Evolutionary conservation across 2,329 filamentous ascomycete species (phyloP).

Genomic region (Claviceps sp.): DNA sequence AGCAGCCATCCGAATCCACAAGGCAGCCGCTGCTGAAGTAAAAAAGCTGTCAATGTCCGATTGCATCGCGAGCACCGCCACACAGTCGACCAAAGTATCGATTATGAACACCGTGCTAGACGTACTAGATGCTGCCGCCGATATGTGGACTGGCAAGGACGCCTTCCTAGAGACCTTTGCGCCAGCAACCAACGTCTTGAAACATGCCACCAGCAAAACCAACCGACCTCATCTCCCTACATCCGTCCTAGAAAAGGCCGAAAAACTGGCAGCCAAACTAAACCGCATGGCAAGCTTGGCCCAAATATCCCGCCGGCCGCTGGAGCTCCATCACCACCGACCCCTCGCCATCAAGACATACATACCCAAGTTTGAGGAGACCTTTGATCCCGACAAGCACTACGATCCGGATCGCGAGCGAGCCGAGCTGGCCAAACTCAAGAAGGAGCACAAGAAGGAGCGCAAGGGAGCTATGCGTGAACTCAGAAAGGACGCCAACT

Average conservation of each 20-base stretch:
- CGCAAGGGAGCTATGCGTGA: slow-evolving; percentile 90
- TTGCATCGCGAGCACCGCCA: slow-evolving; percentile 27
- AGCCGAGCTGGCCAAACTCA: slow-evolving; percentile 70
- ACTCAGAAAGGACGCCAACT: slow-evolving; percentile 86
- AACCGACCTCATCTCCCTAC: slow-evolving; percentile 38
- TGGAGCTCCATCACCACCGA: slow-evolving; percentile 79
- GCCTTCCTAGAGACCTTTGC: slow-evolving; percentile 70
- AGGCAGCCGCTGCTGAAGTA: slow-evolving; percentile 25
- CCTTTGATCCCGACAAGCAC: slow-evolving; percentile 88
- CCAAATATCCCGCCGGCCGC: slow-evolving; percentile 55
- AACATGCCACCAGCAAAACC: slow-evolving; percentile 43
- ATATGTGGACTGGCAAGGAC: slow-evolving; percentile 59
- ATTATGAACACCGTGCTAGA: slow-evolving; percentile 49
- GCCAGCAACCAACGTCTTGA: slow-evolving; percentile 45
- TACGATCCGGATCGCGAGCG: slow-evolving; percentile 93
- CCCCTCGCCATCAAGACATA: slow-evolving; percentile 77
- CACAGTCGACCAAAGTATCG: slow-evolving; percentile 38
- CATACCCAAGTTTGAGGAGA: slow-evolving; percentile 91
- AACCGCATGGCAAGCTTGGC: slow-evolving; percentile 45
- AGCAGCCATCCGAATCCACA: slow-evolving; percentile 34
- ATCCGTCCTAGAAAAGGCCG: slow-evolving; percentile 25
- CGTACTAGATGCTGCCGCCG: slow-evolving; percentile 54
- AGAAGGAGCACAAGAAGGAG: slow-evolving; percentile 87
- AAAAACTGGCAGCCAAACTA: slow-evolving; percentile 32
- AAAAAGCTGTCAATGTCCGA: slow-evolving; percentile 48